Base-by-base conservation (phyloP, 371 early-diverging fungal genomes). In the Lichtheimia corymbifera region DNA sequence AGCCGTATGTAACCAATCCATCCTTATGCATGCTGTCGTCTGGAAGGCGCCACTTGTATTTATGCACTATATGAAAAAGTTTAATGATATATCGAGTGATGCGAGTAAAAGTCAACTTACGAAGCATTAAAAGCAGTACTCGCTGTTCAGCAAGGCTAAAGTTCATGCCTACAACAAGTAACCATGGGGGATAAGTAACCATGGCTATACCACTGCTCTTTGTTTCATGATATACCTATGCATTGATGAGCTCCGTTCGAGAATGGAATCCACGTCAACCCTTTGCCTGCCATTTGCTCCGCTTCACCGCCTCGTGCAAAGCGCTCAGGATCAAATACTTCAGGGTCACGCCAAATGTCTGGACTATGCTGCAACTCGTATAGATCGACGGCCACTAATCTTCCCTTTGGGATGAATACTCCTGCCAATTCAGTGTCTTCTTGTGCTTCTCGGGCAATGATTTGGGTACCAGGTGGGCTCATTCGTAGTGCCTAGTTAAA, bases 71-170 rank as follows among this genome's bases (percentile, higher is more conserved):
- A 1, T 28, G 5, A 50, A n/a, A 43, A 59, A 64, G 43, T 41
- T 18, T 17, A 24, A 42, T 62, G 59, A 6, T 43, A 54, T 4
- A 22, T 49, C 35, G 18, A 13, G 12, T 51, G 7, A 11, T 11
- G 3, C 4, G 14, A 24, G 22, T 24, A 12, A 5, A 14, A 51
- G 1, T 51, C 17, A n/a, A 71, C 71, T 73, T 65, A 73, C 73
- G 51, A 3, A 86, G 53, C 77, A 83, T 75, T 4, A 78, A 61
- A 17, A 84, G 67, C 1, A 83, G 27, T 4, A 84, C 68, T 13
- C 82, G 75, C 66, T 84, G 86, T 28, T 83, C 82, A 6, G 77
- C 64, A 53, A 86, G 63, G 3, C 82, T 77, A 56, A 88, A 86
- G 47, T 83, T 76, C 73, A 79, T 75, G 28, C 85, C 88, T 43